A percentile compares a stretch with the other conserved stretches of the same genome.
Evolutionary conservation across 2,329 filamentous ascomycete species (phyloP).

Genomic region (Diplodia sapinea): DNA sequence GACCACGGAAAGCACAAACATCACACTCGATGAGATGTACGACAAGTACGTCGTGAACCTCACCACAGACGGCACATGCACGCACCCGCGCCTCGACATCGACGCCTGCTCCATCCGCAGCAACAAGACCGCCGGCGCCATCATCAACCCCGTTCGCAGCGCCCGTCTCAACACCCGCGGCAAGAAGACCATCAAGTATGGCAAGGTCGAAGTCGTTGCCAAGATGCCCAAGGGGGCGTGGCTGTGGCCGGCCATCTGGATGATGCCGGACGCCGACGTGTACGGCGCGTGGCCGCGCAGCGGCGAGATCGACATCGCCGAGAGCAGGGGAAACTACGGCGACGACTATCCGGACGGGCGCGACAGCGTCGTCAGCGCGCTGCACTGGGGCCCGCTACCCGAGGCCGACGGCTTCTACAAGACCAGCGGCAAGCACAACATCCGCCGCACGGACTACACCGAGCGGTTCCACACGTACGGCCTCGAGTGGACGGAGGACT

Average conservation of each 20-base stretch:
- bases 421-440: conserved; percentile 36
- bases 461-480: conserved; percentile 59
- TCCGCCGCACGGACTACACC: conserved; percentile 40
- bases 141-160: conserved; percentile 58
- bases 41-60: conserved; percentile 51
- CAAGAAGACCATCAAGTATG: conserved; percentile 44
- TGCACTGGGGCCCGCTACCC: conserved; percentile 55
- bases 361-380: conserved; percentile 51
- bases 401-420: conserved; percentile 41
- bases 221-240: conserved; percentile 60
- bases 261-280: conserved; percentile 24
- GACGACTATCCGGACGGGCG: conserved; percentile 50
- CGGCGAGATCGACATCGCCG: conserved; percentile 62
- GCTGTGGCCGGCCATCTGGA: conserved; percentile 46
- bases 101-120: conserved; percentile 49
- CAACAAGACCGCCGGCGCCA: conserved; percentile 54
- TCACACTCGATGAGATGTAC: conserved; percentile 50
- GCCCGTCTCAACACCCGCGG: conserved; percentile 57
- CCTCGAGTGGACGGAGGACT: conserved; percentile 60
- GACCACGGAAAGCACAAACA: conserved; percentile 47
- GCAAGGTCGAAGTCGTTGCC: conserved; percentile 60
- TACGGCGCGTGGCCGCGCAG: conserved; percentile 57
- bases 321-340: conserved; percentile 55
- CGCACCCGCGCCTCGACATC: conserved; percentile 32
- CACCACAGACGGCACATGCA: conserved; percentile 38